Percentiles rank a stretch among this genome's conserved stretches.
Evolutionary conservation across 768 basidiomycete species (phyloP).

Genomic region (Amanita phalloides): DNA sequence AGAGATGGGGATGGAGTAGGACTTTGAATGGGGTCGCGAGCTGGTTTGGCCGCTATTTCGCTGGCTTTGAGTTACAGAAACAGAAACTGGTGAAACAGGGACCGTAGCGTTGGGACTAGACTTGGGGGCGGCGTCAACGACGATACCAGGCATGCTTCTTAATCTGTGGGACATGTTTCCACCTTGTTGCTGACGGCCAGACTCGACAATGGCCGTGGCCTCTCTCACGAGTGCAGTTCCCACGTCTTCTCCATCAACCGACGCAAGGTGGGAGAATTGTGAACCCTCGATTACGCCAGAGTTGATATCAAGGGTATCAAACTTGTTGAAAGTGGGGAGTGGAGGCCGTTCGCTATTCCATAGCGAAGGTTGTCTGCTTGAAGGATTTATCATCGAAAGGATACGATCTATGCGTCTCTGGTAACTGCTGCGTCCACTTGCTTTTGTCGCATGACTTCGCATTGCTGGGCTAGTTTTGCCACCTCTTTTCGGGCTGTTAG

Average conservation of each 20-base stretch:
- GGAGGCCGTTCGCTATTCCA: not conserved
- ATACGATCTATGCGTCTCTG: not conserved
- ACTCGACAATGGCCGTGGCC: not conserved
- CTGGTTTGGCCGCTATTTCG: not conserved
- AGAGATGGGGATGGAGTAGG: not conserved
- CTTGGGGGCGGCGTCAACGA: not conserved
- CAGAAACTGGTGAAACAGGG: slow-evolving; percentile 1
- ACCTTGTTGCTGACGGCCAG: not conserved
- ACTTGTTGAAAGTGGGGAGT: no score
- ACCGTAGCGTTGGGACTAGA: not conserved
- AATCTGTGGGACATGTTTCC: no score
- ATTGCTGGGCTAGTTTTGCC: not conserved
- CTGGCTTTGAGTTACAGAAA: not conserved
- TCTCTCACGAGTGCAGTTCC: not conserved
- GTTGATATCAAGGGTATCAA: no score
- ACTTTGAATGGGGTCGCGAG: not conserved
- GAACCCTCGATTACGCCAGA: not conserved
- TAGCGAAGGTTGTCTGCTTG: not conserved
- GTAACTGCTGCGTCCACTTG: slow-evolving; percentile 1
- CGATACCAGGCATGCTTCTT: not conserved
- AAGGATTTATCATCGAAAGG: not conserved
- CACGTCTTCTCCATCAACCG: not conserved
- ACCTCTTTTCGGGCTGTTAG: not conserved
- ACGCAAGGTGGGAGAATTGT: not conserved
- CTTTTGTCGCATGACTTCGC: not conserved